Evolutionary conservation across 352 stramenopile species (phyloP).

Genomic region (Thalassiosira hispida): DNA sequence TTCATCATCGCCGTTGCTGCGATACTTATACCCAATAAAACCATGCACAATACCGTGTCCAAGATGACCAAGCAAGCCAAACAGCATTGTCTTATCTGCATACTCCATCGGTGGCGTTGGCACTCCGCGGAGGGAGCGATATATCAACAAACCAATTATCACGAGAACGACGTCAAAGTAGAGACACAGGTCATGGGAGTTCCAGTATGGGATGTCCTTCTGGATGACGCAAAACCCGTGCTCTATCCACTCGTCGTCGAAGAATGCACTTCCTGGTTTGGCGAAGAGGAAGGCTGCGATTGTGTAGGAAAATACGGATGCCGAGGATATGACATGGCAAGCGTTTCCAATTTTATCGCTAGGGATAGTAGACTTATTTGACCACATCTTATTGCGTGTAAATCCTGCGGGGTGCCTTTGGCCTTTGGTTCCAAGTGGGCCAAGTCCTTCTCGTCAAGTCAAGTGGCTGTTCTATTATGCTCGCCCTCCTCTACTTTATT

Average conservation of each 20-base stretch:
- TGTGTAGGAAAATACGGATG: background rate
- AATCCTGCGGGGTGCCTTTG: too few species aligned
- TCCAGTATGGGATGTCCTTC: constrained; percentile 26
- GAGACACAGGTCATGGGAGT: constrained; percentile 30
- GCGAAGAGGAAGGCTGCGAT: constrained; percentile 4
- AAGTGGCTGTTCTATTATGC: too few species aligned
- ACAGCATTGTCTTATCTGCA: constrained; percentile 17
- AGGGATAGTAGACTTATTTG: too few species aligned
- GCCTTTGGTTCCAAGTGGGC: too few species aligned
- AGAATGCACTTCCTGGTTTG: constrained; percentile 10
- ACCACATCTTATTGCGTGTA: too few species aligned
- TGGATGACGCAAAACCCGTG: constrained; percentile 43
- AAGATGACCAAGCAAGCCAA: constrained; percentile 16
- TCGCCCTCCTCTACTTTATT: too few species aligned
- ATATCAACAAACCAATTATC: background rate
- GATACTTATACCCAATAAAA: background rate
- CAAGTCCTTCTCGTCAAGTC: too few species aligned
- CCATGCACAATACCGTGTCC: constrained; percentile 36
- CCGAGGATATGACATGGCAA: background rate
- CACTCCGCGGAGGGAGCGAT: constrained; percentile 3
- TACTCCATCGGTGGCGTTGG: constrained; percentile 14
- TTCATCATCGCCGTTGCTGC: background rate
- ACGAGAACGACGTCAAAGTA: constrained; percentile 22
- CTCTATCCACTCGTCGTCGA: constrained; percentile 33
- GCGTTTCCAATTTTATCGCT: background rate